Percentiles rank a stretch among this genome's conserved stretches.
Conservation (phyloP, 306 rosid genomes). For the Cucurbita pepo region DNA sequence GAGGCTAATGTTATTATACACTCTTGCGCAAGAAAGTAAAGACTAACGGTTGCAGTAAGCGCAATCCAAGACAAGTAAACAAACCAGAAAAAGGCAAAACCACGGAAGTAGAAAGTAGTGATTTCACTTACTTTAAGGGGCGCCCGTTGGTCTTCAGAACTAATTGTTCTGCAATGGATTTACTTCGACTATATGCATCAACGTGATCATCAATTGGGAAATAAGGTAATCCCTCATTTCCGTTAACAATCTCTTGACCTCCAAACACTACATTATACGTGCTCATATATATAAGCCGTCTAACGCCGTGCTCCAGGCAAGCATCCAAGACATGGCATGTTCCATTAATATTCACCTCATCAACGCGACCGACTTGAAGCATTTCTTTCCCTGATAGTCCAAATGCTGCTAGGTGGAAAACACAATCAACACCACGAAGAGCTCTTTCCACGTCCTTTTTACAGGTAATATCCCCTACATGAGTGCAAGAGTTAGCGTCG, state of each 20-base stretch:
- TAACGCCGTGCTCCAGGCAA: constrained; percentile 45
- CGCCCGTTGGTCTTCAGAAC: constrained; percentile 70
- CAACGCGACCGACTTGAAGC: constrained; percentile 70
- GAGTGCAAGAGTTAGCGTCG: constrained; percentile 4
- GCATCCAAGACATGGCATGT: constrained; percentile 67
- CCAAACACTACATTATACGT: constrained; percentile 77
- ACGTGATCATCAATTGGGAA: constrained; percentile 58
- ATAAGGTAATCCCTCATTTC: constrained; percentile 61
- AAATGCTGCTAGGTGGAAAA: constrained; percentile 74
- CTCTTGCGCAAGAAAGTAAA: neutral
- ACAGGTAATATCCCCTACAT: constrained; percentile 47
- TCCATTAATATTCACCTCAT: constrained; percentile 67
- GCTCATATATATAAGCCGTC: constrained; percentile 76
- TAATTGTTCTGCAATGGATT: constrained; percentile 85
- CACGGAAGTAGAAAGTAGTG: neutral
- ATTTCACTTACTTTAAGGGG: constrained; percentile 29
- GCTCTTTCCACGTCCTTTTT: constrained; percentile 60
- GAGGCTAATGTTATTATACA: neutral
- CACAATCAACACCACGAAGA: constrained; percentile 58
- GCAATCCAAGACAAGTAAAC: neutral
- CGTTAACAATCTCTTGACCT: constrained; percentile 54
- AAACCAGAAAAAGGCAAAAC: neutral
- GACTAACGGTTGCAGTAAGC: neutral
- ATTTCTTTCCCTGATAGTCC: constrained; percentile 93
- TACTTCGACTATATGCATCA: constrained; percentile 71